Evolutionary conservation across 148 eudicot genomes (phyloP), one percentile per base, ranked within the genome.

Genomic region (Rhododendron ovatum): DNA sequence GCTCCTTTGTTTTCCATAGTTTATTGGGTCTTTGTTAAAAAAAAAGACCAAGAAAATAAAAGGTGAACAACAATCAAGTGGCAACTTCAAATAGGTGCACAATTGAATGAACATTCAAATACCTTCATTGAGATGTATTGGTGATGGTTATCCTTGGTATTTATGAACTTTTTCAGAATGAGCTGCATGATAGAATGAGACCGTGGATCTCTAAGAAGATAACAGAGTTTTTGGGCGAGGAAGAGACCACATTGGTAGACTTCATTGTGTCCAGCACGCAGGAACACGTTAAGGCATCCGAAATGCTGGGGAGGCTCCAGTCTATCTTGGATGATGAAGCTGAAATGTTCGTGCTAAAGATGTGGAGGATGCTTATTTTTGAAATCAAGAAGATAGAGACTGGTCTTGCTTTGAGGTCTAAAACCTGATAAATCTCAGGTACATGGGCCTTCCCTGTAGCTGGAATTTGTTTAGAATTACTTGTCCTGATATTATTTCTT

Each of bases 331-430:
- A 95, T 71, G 99, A 95, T 82, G 98, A 95, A 91, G 98, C 99
- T 20, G 98, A 97, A 88, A 95, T 95, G 99, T 97, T 97, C 90
- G 99, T 97, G 82, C 94, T 97, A 20, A 95, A 97, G 90, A 95
- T 97, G 99, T 97, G 98, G 98, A 93, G 98, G 88, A 97, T 97
- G 98, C 99, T 97, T 59, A 97, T 95, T 45, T 97, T 95, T 82
- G 98, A 95, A 89, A 92, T 95, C 83, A 94, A 95, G 91, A 92
- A 89, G 87, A 94, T 95, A 57, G 98, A 95, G 91, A 93, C 94
- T 0, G 99, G 99, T 81, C 89, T 97, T 82, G 91, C 93, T 76
- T 55, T 88, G 48, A 93, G 82, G 87, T 83, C 93, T 7, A 89
- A 87, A 80, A 90, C 93, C 80, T 94, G 91, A 90, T 61, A 74